Percentiles rank a stretch among this genome's conserved stretches.
Conservation (phyloP, 768 basidiomycete genomes). For the Clavulina sp. region DNA sequence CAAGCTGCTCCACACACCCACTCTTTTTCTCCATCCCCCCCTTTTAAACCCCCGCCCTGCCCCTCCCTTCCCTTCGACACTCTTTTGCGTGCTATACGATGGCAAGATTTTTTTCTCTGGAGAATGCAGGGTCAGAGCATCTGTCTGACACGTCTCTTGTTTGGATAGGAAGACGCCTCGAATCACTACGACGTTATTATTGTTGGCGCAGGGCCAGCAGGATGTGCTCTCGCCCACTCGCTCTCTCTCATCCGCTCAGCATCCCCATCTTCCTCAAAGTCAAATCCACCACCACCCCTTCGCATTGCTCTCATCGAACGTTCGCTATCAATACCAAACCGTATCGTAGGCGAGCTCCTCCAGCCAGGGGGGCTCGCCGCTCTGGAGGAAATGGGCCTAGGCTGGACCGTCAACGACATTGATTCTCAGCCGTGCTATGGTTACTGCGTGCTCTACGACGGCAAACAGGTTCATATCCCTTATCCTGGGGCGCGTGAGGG, state of each 20-base stretch:
- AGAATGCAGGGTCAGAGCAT: no score
- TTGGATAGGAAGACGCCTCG: no score
- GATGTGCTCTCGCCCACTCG: conserved; percentile 70
- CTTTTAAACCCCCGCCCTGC: no score
- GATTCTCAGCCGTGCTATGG: conserved; percentile 70
- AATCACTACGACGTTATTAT: conserved; percentile 80
- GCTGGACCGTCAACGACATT: conserved; percentile 62
- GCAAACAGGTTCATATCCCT: conserved; percentile 66
- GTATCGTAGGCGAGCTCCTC: conserved; percentile 92
- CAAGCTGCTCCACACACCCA: no score
- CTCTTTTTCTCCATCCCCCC: no score
- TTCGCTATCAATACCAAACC: conserved; percentile 80
- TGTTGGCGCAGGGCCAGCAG: conserved; percentile 85
- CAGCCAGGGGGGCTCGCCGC: conserved; percentile 83
- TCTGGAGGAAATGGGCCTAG: conserved; percentile 60
- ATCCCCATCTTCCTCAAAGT: conserved; percentile 18
- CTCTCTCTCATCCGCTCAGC: conserved; percentile 34
- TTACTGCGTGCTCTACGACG: conserved; percentile 62
- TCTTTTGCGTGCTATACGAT: no score
- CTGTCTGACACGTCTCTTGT: no score
- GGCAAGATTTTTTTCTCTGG: no score
- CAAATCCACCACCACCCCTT: no score
- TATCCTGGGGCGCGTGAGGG: conserved; percentile 64
- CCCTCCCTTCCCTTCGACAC: no score
- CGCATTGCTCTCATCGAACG: conserved; percentile 78